Evolutionary conservation across 2,329 filamentous ascomycete genomes (phyloP), one percentile per base, ranked within the genome.

Genomic region (Dactylellina parvicollis): DNA sequence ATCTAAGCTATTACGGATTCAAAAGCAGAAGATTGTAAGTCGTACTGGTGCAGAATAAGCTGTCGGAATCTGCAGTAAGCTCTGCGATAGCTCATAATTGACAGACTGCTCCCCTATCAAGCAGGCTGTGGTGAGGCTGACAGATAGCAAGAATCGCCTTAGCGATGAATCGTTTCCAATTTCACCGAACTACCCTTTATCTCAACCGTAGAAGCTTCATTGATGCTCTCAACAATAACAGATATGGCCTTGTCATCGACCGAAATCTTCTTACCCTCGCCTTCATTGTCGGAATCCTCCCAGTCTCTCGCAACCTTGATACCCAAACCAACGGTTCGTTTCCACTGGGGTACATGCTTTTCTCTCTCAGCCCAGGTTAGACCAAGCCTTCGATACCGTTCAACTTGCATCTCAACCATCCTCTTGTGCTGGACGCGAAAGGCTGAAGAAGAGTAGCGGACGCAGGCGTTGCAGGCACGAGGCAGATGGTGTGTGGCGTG

Each of bases 401-500:
- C 24, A 3, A 69, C 28, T 49, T 70, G 65, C 42, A 55, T 40
- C 10, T 61, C 28, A n/a, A 73, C 32, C 46, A 65, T 65, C 14
- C 22, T 73, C 22, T 66, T 66, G 42, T 66, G 69, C 10, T 60
- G 24, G 24, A 24, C 2, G 24, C 18, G 46, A 14, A 61, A 66
- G 9, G 7, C 1, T 1, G 60, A 18, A 22, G 52, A 42, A 5
- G 30, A 26, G 40, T 49, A 73, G 7, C 69, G 60, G 47, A 66
- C 49, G 55, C 69, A 73, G 4, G 60, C 69, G 40, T 57, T 57
- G 14, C 69, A 73, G 22, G 54, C 20, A 18, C 60, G 69, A 14
- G 36, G 30, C 12, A 73, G 38, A 2, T 38, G 47, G n/a, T 30
- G 30, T 4, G 47, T 36, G 12, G 46, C 69, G 18, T 16, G 49